These are phyloP conservation scores for Zasmidium cellare DNA, from an alignment of 2,329 filamentous ascomycete species.

Conservation along the genomic window DNA sequence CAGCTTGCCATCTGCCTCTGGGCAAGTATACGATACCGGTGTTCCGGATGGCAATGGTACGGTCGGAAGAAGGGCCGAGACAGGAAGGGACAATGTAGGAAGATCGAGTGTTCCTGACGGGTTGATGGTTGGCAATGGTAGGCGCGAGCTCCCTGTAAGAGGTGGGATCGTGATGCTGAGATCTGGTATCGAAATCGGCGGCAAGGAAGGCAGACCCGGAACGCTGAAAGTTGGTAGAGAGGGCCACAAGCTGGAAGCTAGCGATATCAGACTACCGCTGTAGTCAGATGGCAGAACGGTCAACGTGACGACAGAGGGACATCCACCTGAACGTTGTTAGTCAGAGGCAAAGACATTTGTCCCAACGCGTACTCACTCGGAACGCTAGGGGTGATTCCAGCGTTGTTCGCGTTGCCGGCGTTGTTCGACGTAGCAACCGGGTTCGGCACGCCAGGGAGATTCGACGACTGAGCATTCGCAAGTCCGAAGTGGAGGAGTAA, in stretches of 20 bases:
- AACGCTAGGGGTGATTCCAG: background rate
- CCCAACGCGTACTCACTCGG: background rate
- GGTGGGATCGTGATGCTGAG: background rate
- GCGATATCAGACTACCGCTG: background rate
- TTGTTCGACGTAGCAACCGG: no score
- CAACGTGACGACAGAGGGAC: background rate
- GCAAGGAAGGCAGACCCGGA: background rate
- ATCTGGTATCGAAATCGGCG: background rate
- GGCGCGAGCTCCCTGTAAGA: background rate
- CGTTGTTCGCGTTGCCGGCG: no score
- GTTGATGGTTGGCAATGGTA: background rate
- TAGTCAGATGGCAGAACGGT: constrained; percentile 2
- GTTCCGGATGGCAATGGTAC: constrained; percentile 12
- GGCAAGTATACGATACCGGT: constrained; percentile 18
- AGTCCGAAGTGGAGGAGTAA: constrained; percentile 7
- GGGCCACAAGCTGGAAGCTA: background rate
- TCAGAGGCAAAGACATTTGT: background rate
- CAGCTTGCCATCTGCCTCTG: constrained; percentile 18
- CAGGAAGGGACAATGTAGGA: background rate
- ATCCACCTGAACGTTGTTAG: background rate
- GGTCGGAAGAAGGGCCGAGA: background rate
- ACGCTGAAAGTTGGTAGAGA: constrained; percentile 4
- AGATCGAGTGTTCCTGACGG: constrained; percentile 5
- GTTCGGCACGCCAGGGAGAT: background rate
- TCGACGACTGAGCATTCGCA: constrained; percentile 3